Base-by-base conservation (phyloP, 495 filamentous ascomycete species). In the Cercophora scortea region DNA sequence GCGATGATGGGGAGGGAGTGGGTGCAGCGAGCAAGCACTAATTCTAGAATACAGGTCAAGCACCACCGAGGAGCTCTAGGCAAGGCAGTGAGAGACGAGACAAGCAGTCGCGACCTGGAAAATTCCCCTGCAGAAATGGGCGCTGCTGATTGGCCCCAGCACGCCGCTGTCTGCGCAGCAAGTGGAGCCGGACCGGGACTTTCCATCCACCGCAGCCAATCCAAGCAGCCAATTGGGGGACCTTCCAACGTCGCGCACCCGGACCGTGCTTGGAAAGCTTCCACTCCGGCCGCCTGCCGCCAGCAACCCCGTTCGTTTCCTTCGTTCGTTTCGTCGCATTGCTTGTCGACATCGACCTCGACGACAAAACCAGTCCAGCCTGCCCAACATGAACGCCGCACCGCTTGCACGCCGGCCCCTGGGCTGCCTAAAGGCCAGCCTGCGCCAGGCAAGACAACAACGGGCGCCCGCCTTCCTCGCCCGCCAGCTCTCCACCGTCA, bases 391-490 rank as follows among this genome's bases (percentile, higher is more conserved):
- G 85, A 82, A 84, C 63, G 71, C 69, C 48, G 64, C 78, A 54
- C 70, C 72, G 55, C 68, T 78, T 50, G 64, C 52, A 44, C 49
- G 82, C 66, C 82, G 81, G 82, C 85, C 79, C 53, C 71, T 86
- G 73, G 76, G 78, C 79, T 82, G 80, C 72, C 80, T 84, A 68
- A 82, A 83, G 69, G 72, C 79, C 18, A 64, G 79, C 54, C 60
- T 83, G 10, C 74, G 77, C 44, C 64, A 70, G 51, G 64, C 65
- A 45, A 57, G 74, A 45, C 69, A 74, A 49, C 69, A 75, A 47
- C 68, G 17, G 34, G 5, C 25, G 25, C 2, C 25, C 25, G 3
- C 60, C 45, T 57, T 63, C 42, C 56, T 32, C 11, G 8, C 50
- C 50, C 64, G 70, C 34, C 54, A 63, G 39, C 63, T 73, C 58